A percentile compares a stretch with the other conserved stretches of the same genome.
These are phyloP conservation scores for Aegle marmelos DNA, from an alignment of 345 rosid species.

Conservation along the genomic window DNA sequence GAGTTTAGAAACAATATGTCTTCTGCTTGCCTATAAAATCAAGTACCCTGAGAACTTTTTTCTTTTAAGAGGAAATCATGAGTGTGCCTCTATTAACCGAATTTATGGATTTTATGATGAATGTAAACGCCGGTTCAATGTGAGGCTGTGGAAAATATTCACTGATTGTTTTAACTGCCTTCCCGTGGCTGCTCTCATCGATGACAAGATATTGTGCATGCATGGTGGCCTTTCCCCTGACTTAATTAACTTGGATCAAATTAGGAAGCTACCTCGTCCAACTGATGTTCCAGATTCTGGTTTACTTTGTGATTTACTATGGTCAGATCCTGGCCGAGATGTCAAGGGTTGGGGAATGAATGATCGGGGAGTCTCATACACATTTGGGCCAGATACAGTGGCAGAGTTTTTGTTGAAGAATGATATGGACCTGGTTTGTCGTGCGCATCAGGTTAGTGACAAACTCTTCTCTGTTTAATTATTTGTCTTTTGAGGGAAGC, in stretches of 20 bases:
- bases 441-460: slow-evolving; percentile 79
- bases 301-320: slow-evolving; percentile 85
- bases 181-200: slow-evolving; percentile 84
- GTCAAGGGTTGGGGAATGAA: slow-evolving; percentile 87
- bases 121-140: slow-evolving; percentile 83
- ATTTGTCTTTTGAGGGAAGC: not conserved
- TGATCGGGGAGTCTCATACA: slow-evolving; percentile 86
- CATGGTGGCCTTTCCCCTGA: slow-evolving; percentile 97
- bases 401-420: slow-evolving; percentile 63
- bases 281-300: slow-evolving; percentile 86
- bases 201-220: slow-evolving; percentile 91
- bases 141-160: slow-evolving; percentile 75
- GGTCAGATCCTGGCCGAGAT: slow-evolving; percentile 91
- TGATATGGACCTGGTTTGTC: slow-evolving; percentile 93
- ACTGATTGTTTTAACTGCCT: slow-evolving; percentile 93
- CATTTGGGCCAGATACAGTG: slow-evolving; percentile 81
- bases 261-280: slow-evolving; percentile 71
- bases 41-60: slow-evolving; percentile 90
- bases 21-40: slow-evolving; percentile 83
- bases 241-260: slow-evolving; percentile 63
- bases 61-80: slow-evolving; percentile 84
- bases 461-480: not conserved
- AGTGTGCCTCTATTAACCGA: slow-evolving; percentile 83
- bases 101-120: slow-evolving; percentile 94
- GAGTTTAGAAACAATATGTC: slow-evolving; percentile 92